These are phyloP conservation scores for Fagus sylvatica DNA, from an alignment of 306 rosid species.

Conservation along the genomic window DNA sequence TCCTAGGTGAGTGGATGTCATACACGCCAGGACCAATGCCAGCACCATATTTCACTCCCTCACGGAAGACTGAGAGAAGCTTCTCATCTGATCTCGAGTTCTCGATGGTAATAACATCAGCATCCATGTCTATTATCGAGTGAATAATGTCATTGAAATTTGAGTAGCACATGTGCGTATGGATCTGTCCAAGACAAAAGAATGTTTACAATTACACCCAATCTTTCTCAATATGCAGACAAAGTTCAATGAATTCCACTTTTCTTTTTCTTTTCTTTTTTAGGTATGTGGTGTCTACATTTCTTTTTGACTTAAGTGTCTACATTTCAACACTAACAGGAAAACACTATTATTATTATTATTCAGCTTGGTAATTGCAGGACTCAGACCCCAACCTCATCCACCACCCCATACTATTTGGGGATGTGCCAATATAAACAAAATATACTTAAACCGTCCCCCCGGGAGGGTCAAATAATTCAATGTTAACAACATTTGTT, in stretches of 20 bases:
- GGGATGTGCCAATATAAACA: too few species aligned
- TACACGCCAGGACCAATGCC: conserved; percentile 91
- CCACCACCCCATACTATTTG: too few species aligned
- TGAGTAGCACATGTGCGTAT: conserved; percentile 94
- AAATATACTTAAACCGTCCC: too few species aligned
- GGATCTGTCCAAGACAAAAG: conserved; percentile 51
- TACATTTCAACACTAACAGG: too few species aligned
- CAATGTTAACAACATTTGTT: too few species aligned
- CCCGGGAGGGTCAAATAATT: too few species aligned
- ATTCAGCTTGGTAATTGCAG: too few species aligned
- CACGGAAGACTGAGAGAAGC: conserved; percentile 75
- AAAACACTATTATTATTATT: too few species aligned
- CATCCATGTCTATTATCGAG: conserved; percentile 88
- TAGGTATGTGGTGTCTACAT: too few species aligned
- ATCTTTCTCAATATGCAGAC: background rate
- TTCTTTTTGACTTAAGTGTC: too few species aligned
- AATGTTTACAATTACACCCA: background rate
- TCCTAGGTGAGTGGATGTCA: conserved; percentile 91
- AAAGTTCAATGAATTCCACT: background rate
- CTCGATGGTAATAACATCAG: conserved; percentile 87
- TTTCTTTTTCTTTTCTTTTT: too few species aligned
- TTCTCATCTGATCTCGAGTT: conserved; percentile 87
- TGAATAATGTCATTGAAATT: conserved; percentile 83
- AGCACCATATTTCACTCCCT: conserved; percentile 80
- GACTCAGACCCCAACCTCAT: too few species aligned